Percentiles rank a stretch among this genome's conserved stretches.
These are phyloP conservation scores for Sporodiniella umbellata DNA, from an alignment of 371 early-diverging fungal genomes.

Conservation along the genomic window DNA sequence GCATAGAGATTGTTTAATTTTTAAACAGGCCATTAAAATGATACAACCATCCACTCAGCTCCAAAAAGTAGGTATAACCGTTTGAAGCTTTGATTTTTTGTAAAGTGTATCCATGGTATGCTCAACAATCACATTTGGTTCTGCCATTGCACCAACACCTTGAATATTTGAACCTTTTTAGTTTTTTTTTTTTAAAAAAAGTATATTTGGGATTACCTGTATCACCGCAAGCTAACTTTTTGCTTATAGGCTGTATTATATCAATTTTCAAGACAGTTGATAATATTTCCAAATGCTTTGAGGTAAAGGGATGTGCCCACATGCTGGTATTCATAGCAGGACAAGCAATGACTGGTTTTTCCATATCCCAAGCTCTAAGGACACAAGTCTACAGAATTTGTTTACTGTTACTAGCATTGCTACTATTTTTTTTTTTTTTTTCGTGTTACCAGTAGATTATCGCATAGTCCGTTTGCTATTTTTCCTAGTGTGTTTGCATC, in stretches of 20 bases:
- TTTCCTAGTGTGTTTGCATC: slow-evolving; percentile 96
- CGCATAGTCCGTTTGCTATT: slow-evolving; percentile 88
- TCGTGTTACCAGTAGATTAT: slow-evolving; percentile 92
- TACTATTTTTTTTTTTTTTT: slow-evolving; percentile 7
- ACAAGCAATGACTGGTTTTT: slow-evolving; percentile 69
- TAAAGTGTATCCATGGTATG: not conserved
- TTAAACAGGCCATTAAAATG: too few relatives aligned
- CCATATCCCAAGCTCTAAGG: slow-evolving; percentile 86
- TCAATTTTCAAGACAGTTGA: slow-evolving; percentile 50
- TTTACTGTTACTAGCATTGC: not conserved
- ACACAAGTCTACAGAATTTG: slow-evolving; percentile 74
- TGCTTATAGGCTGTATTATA: slow-evolving; percentile 80
- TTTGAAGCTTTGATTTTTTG: not conserved
- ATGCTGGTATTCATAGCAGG: slow-evolving; percentile 98
- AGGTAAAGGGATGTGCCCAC: slow-evolving; percentile 94
- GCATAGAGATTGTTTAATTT: too few relatives aligned
- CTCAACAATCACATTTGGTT: slow-evolving; percentile 9
- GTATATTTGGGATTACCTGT: too few relatives aligned
- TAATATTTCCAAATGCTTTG: slow-evolving; percentile 61
- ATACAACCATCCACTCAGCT: too few relatives aligned
- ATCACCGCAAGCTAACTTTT: slow-evolving; percentile 92
- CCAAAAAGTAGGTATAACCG: too few relatives aligned
- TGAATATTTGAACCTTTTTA: too few relatives aligned
- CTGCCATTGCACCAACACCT: slow-evolving; percentile 22
- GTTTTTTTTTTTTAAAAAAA: too few relatives aligned